These are phyloP conservation scores for Suhomyces taliae DNA, from an alignment of 1,139 yeast genomes.

Conservation along the genomic window DNA sequence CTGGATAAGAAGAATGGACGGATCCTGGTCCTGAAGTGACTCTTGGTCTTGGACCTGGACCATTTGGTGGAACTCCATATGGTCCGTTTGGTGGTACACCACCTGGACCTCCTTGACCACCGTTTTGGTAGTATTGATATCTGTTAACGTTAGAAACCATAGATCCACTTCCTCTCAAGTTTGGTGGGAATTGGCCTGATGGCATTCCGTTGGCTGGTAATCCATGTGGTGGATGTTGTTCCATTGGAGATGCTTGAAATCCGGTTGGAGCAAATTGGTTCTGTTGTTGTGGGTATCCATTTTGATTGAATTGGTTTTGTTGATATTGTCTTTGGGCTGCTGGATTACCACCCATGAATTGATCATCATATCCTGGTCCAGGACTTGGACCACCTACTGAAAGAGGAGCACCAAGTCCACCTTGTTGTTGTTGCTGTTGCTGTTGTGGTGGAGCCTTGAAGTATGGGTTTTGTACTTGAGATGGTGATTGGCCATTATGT, in stretches of 20 bases:
- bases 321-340: constrained; percentile 3
- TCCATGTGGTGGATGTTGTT: constrained; percentile 39
- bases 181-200: constrained; percentile 28
- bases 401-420: no score
- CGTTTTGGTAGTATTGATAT: constrained; percentile 16
- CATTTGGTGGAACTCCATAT: constrained; percentile 6
- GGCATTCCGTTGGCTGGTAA: constrained; percentile 38
- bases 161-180: constrained; percentile 20
- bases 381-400: no score
- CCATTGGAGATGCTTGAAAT: constrained; percentile 19
- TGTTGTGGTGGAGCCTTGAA: neutral
- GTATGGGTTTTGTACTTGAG: no score
- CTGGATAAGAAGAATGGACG: constrained; percentile 15
- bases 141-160: constrained; percentile 17
- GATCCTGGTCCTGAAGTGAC: constrained; percentile 19
- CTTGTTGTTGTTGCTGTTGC: neutral
- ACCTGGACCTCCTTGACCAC: neutral
- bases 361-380: constrained; percentile 1
- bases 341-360: neutral
- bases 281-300: constrained; percentile 1
- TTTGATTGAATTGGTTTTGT: neutral
- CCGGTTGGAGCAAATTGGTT: constrained; percentile 3
- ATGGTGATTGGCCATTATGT: no score
- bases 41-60: constrained; percentile 10
- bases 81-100: constrained; percentile 1